Conservation (phyloP, 768 basidiomycete species). For the Mycena polygramma region DNA sequence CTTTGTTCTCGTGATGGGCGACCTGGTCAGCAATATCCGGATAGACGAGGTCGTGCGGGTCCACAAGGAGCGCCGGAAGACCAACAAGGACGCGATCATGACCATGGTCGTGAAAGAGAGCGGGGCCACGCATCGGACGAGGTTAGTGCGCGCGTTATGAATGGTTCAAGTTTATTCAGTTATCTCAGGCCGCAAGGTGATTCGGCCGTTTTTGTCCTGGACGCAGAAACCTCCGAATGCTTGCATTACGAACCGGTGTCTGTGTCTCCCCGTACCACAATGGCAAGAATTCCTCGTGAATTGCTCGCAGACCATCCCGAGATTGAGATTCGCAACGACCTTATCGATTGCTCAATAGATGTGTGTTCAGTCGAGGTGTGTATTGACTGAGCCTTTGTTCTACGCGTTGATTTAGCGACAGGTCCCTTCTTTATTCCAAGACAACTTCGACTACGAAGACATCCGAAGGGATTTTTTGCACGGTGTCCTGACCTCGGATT, state of each 20-base stretch:
- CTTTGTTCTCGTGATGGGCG: constrained; percentile 92
- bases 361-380: constrained; percentile 93
- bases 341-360: constrained; percentile 91
- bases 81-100: constrained; percentile 95
- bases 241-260: constrained; percentile 86
- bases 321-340: constrained; percentile 88
- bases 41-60: constrained; percentile 90
- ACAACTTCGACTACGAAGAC: constrained; percentile 98
- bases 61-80: constrained; percentile 89
- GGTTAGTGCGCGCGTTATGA: constrained; percentile 57
- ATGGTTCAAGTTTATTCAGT: constrained; percentile 12
- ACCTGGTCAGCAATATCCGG: constrained; percentile 92
- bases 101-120: constrained; percentile 93
- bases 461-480: constrained; percentile 94
- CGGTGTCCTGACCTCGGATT: constrained; percentile 93
- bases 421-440: constrained; percentile 97
- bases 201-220: constrained; percentile 83
- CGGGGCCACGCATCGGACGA: constrained; percentile 77
- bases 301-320: constrained; percentile 80
- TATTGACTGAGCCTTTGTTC: constrained; percentile 18
- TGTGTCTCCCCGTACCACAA: constrained; percentile 74
- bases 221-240: constrained; percentile 82
- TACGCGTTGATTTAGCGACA: constrained; percentile 46
- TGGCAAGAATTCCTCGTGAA: constrained; percentile 82
- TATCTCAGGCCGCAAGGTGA: constrained; percentile 73